A percentile compares a stretch with the other conserved stretches of the same genome.
These are phyloP conservation scores for Monilinia laxa DNA, from an alignment of 2,329 filamentous ascomycete genomes.

Conservation along the genomic window DNA sequence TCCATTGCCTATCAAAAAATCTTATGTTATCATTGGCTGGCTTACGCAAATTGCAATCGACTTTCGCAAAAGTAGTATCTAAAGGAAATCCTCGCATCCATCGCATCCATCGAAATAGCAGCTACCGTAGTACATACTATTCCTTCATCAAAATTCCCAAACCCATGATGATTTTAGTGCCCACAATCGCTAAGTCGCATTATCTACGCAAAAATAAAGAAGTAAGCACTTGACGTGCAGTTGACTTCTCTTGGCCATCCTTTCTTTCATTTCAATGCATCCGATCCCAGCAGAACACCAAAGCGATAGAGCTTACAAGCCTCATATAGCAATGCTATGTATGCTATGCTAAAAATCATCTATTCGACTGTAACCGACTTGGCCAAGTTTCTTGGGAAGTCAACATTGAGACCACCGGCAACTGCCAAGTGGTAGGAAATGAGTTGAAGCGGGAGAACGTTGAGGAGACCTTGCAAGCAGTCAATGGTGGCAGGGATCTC, in stretches of 20 bases:
- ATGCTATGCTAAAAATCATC: constrained; percentile 16
- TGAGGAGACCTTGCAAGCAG: constrained; percentile 91
- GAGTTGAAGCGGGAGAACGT: constrained; percentile 95
- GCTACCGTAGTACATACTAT: constrained; percentile 7
- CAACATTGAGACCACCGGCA: constrained; percentile 91
- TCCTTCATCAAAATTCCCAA: constrained; percentile 14
- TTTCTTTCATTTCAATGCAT: constrained; percentile 5
- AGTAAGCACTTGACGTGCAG: constrained; percentile 9
- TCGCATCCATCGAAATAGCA: constrained; percentile 6
- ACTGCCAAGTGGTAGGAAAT: constrained; percentile 99
- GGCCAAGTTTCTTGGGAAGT: constrained; percentile 97
- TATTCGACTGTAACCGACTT: constrained; percentile 99
- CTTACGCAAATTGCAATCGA: constrained; percentile 5
- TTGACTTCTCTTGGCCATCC: constrained; percentile 9
- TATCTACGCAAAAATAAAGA: constrained; percentile 19
- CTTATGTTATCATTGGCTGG: not conserved
- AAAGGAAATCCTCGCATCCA: constrained; percentile 10
- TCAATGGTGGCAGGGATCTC: constrained; percentile 96
- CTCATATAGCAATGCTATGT: constrained; percentile 7
- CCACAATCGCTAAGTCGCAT: constrained; percentile 17
- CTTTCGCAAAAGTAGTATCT: constrained; percentile 8
- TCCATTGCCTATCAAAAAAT: not conserved
- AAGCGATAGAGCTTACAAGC: constrained; percentile 29
- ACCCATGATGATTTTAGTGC: constrained; percentile 5
- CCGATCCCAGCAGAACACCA: constrained; percentile 18